phyloP scores from a whole-genome alignment of 2,329 filamentous ascomycete species.

The Aspergillus transmontanensis region DNA sequence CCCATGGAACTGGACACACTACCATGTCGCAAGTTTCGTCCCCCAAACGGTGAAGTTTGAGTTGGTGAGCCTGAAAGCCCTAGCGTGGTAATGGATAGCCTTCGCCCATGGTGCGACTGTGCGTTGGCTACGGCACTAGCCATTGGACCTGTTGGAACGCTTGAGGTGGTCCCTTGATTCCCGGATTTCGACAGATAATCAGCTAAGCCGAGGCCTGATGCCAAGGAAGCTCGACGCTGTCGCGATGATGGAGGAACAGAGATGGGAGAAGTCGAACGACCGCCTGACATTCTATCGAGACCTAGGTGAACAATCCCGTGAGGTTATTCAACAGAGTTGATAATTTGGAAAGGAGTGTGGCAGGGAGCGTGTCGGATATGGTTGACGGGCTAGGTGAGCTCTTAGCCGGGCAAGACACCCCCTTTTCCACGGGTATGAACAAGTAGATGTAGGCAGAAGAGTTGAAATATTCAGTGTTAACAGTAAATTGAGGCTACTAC shows the following conservation, averaged over 20 bases:
- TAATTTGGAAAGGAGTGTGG: background rate
- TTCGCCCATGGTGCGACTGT: conserved; percentile 58
- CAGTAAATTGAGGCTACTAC: background rate
- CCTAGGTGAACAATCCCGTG: background rate
- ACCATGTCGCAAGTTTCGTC: conserved; percentile 59
- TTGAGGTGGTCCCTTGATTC: conserved; percentile 18
- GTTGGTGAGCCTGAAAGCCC: conserved; percentile 75
- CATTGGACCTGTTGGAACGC: conserved; percentile 52
- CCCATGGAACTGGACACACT: conserved; percentile 67
- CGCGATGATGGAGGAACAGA: conserved; percentile 39
- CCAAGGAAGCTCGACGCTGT: conserved; percentile 51
- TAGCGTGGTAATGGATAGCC: conserved; percentile 73
- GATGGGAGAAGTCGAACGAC: conserved; percentile 43
- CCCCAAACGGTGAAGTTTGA: conserved; percentile 53
- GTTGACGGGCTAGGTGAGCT: background rate
- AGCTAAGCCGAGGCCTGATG: conserved; percentile 41
- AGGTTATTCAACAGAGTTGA: background rate
- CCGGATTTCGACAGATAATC: conserved; percentile 43
- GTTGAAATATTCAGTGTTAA: background rate
- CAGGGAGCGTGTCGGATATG: background rate
- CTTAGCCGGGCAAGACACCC: background rate
- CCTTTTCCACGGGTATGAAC: background rate
- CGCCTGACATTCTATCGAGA: conserved; percentile 44
- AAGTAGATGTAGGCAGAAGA: background rate
- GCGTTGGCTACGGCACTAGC: conserved; percentile 49